Conservation (phyloP, 2,329 filamentous ascomycete species). For the Diaporthe aspalathi region DNA sequence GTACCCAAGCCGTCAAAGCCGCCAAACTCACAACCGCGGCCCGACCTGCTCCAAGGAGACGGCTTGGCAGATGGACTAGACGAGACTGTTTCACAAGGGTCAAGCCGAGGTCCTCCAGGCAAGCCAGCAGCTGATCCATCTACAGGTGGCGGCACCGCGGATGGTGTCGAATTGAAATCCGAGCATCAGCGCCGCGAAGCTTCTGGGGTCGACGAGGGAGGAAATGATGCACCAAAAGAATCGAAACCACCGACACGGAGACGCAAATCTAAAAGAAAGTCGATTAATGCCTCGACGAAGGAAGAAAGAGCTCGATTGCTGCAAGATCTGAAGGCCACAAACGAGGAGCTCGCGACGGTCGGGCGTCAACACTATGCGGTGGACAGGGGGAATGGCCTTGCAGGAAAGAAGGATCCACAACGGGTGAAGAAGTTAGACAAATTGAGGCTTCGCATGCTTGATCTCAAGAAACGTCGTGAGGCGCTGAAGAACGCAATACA, state of each 20-base stretch:
- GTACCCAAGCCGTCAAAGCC: not conserved
- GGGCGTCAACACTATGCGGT: too few relatives aligned
- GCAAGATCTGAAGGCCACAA: too few relatives aligned
- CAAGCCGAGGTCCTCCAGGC: not conserved
- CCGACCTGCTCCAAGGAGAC: not conserved
- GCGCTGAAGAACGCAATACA: too few relatives aligned
- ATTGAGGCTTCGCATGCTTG: too few relatives aligned
- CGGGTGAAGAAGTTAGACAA: too few relatives aligned
- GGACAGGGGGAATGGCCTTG: too few relatives aligned
- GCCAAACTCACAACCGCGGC: not conserved
- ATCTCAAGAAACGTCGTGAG: too few relatives aligned
- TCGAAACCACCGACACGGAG: too few relatives aligned
- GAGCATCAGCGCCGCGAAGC: not conserved
- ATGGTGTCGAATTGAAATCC: not conserved
- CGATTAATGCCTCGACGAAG: too few relatives aligned
- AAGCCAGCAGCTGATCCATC: not conserved
- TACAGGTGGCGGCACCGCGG: not conserved
- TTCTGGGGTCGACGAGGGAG: not conserved
- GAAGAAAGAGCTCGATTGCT: too few relatives aligned
- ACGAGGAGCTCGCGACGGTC: too few relatives aligned
- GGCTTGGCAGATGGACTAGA: not conserved
- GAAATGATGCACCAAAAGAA: not conserved
- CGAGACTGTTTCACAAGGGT: not conserved
- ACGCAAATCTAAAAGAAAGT: not conserved
- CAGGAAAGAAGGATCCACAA: too few relatives aligned